Percentiles rank a stretch among this genome's conserved stretches.
These are phyloP conservation scores for Moringa oleifera DNA, from an alignment of 345 rosid genomes.

Conservation along the genomic window DNA sequence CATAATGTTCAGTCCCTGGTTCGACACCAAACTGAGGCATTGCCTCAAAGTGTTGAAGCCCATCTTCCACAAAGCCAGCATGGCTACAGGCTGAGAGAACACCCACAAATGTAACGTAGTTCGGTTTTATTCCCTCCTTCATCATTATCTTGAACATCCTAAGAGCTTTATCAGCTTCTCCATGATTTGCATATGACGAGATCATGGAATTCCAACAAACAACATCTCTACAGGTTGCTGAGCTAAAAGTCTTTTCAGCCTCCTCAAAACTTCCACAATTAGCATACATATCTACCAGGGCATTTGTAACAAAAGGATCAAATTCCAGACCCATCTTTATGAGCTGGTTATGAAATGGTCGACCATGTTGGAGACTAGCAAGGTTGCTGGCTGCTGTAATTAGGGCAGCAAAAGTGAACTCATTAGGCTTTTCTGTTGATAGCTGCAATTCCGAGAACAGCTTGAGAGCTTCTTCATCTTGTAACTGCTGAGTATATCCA, in stretches of 20 bases:
- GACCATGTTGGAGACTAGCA: constrained; percentile 60
- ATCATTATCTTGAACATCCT: constrained; percentile 48
- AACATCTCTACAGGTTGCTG: constrained; percentile 35
- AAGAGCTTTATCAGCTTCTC: constrained; percentile 54
- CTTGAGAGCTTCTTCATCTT: constrained; percentile 58
- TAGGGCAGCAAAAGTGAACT: constrained; percentile 57
- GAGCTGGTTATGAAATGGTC: constrained; percentile 53
- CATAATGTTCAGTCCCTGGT: constrained; percentile 66
- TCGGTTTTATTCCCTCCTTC: constrained; percentile 50
- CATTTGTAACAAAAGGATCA: constrained; percentile 51
- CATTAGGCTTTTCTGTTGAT: constrained; percentile 47
- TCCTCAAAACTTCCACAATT: constrained; percentile 68
- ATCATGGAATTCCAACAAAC: constrained; percentile 79
- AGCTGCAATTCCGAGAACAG: constrained; percentile 42
- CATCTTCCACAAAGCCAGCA: constrained; percentile 61
- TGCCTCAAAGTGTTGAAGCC: constrained; percentile 38
- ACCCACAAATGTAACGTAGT: constrained; percentile 61
- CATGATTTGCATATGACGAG: constrained; percentile 61
- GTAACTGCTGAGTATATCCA: constrained; percentile 56
- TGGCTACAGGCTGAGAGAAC: constrained; percentile 76
- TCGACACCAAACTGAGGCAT: constrained; percentile 52
- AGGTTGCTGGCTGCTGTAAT: constrained; percentile 59
- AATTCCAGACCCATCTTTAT: constrained; percentile 37
- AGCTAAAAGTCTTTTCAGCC: constrained; percentile 45
- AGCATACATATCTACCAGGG: constrained; percentile 70